These are phyloP conservation scores for Chlamydomonas sphaeroides DNA, from an alignment of 139 green algal species.

Conservation along the genomic window DNA sequence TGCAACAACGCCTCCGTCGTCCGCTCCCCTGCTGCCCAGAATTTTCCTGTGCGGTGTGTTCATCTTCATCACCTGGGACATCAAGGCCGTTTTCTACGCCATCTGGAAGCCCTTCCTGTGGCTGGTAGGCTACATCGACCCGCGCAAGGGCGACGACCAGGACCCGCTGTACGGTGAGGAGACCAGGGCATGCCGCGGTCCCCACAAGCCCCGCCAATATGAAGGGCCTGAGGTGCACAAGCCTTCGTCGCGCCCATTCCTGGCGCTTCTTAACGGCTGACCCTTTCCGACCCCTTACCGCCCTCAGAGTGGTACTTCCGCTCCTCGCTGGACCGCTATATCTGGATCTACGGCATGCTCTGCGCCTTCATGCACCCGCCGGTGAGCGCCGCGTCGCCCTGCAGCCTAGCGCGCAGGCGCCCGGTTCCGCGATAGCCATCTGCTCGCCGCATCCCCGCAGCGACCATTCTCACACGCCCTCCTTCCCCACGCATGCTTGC, in stretches of 20 bases:
- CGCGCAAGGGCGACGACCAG: conserved; percentile 71
- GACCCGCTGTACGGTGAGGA: conserved; percentile 84
- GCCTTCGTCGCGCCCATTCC: too few species aligned
- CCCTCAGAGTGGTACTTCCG: conserved; percentile 96
- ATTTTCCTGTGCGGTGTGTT: conserved; percentile 62
- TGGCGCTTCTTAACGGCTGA: too few species aligned
- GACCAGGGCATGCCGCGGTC: too few species aligned
- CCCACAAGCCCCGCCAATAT: background rate
- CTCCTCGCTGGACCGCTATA: conserved; percentile 91
- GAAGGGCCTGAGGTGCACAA: too few species aligned
- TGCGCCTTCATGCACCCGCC: conserved; percentile 87
- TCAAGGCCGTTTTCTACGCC: conserved; percentile 89
- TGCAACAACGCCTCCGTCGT: background rate
- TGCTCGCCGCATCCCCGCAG: too few species aligned
- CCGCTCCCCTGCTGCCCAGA: conserved; percentile 46
- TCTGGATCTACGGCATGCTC: conserved; percentile 98
- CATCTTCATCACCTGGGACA: conserved; percentile 88
- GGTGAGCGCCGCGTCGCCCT: too few species aligned
- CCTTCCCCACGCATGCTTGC: too few species aligned
- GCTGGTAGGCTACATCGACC: conserved; percentile 89
- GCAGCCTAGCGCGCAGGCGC: too few species aligned
- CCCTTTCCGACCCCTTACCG: too few species aligned
- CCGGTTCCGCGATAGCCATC: too few species aligned
- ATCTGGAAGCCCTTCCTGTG: conserved; percentile 87
- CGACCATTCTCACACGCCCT: too few species aligned